These are phyloP conservation scores for Apiospora koreana DNA, from an alignment of 2,329 filamentous ascomycete genomes.

Conservation along the genomic window DNA sequence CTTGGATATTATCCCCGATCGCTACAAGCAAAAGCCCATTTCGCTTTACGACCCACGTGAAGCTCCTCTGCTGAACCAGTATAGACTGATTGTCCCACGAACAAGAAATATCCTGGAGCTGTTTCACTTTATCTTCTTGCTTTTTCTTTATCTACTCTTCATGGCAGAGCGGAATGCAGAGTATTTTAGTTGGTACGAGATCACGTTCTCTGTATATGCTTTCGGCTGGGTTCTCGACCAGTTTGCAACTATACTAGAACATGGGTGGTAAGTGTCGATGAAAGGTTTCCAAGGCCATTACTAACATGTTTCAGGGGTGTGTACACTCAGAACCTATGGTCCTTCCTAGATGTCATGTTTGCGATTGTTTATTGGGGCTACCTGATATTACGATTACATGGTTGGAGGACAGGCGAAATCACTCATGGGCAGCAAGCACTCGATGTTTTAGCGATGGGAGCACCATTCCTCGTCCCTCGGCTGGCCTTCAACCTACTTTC, in stretches of 20 bases:
- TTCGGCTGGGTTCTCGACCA: conserved; percentile 80
- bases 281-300: not conserved
- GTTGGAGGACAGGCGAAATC: conserved; percentile 51
- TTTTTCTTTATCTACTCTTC: conserved; percentile 68
- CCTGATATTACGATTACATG: conserved; percentile 66
- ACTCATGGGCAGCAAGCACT: conserved; percentile 66
- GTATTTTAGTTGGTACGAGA: conserved; percentile 58
- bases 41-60: conserved; percentile 77
- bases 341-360: conserved; percentile 81
- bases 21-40: conserved; percentile 83
- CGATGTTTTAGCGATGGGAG: conserved; percentile 77
- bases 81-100: conserved; percentile 78
- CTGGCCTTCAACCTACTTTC: conserved; percentile 82
- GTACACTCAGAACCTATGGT: conserved; percentile 87
- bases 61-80: conserved; percentile 79
- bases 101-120: conserved; percentile 77
- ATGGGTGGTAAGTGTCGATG: conserved; percentile 55
- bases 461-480: conserved; percentile 75
- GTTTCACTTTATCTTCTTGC: conserved; percentile 69
- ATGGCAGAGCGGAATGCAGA: conserved; percentile 69
- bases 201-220: conserved; percentile 71
- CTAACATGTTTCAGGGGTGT: conserved; percentile 58
- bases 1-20: conserved; percentile 81
- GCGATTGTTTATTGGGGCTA: conserved; percentile 71
- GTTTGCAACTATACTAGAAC: conserved; percentile 74